These are phyloP conservation scores for Calamus simplicifolius DNA, from an alignment of 176 grass and related monocot genomes.

Conservation along the genomic window DNA sequence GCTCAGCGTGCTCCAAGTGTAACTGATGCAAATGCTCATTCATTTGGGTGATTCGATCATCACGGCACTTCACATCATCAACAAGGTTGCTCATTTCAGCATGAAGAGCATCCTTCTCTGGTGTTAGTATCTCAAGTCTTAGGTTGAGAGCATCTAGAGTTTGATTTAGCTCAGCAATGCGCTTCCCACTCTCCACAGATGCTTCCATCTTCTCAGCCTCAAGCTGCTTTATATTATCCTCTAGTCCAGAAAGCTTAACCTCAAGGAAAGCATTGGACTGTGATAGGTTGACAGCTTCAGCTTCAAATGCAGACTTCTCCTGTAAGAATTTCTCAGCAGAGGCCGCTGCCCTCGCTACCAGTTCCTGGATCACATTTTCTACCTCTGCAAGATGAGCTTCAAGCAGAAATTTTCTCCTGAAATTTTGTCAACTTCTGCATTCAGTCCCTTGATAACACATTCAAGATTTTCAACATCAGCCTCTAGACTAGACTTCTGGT, in stretches of 20 bases:
- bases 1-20: constrained; percentile 63
- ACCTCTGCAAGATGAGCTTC: constrained; percentile 33
- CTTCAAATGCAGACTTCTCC: constrained; percentile 49
- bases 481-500: constrained; percentile 55
- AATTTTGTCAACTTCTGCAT: constrained; percentile 34
- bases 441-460: constrained; percentile 33
- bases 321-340: constrained; percentile 47
- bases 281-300: constrained; percentile 38
- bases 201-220: constrained; percentile 19
- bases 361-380: constrained; percentile 34
- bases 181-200: constrained; percentile 32
- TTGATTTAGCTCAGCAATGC: constrained; percentile 36
- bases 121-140: constrained; percentile 26
- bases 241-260: constrained; percentile 23
- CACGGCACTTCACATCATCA: constrained; percentile 27
- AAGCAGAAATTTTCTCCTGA: constrained; percentile 39
- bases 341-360: constrained; percentile 28
- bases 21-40: constrained; percentile 43
- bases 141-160: constrained; percentile 22
- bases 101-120: constrained; percentile 40
- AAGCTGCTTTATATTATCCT: constrained; percentile 36
- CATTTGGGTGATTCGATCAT: constrained; percentile 40
- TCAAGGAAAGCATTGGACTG: constrained; percentile 37
- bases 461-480: constrained; percentile 35
- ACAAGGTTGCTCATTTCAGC: constrained; percentile 21